Conservation (phyloP, 129 eudicot genomes). For the Arctium minus region DNA sequence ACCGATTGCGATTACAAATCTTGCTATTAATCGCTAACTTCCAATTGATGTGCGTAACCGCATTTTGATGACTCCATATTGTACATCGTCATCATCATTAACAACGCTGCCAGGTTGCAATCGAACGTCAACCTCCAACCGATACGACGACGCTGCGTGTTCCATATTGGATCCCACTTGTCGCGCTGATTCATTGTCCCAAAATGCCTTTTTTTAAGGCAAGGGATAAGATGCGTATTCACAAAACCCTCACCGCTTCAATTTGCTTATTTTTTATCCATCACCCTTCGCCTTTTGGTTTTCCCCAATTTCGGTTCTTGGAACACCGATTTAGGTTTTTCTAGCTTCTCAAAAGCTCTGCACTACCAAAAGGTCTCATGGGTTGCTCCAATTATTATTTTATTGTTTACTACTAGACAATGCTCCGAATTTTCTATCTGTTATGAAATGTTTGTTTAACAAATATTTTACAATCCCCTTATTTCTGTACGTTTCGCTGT, state of each 20-base stretch:
- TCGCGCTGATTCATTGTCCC: constrained; percentile 14
- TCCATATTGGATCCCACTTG: constrained; percentile 37
- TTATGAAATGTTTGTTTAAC: neutral
- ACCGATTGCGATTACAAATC: neutral
- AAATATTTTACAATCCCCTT: neutral
- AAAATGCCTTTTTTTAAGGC: constrained; percentile 44
- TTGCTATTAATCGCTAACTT: constrained; percentile 4
- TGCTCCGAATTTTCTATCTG: constrained; percentile 2
- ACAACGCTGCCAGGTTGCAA: constrained; percentile 23
- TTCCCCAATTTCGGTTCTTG: constrained; percentile 27
- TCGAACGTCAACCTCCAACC: constrained; percentile 18
- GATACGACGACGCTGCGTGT: constrained; percentile 27
- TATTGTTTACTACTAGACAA: neutral
- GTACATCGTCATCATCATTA: neutral
- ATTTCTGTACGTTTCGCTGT: neutral
- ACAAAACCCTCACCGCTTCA: constrained; percentile 34
- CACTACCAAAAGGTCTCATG: constrained; percentile 10
- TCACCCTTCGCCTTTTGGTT: constrained; percentile 18
- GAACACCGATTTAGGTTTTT: constrained; percentile 18
- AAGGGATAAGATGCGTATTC: constrained; percentile 39
- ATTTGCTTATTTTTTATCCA: constrained; percentile 30
- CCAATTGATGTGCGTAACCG: constrained; percentile 14
- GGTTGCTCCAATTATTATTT: neutral
- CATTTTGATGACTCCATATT: constrained; percentile 22
- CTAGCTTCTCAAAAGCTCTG: neutral